phyloP scores from a whole-genome alignment of 169 alveolate species.

The Ichthyophthirius multifiliis region DNA sequence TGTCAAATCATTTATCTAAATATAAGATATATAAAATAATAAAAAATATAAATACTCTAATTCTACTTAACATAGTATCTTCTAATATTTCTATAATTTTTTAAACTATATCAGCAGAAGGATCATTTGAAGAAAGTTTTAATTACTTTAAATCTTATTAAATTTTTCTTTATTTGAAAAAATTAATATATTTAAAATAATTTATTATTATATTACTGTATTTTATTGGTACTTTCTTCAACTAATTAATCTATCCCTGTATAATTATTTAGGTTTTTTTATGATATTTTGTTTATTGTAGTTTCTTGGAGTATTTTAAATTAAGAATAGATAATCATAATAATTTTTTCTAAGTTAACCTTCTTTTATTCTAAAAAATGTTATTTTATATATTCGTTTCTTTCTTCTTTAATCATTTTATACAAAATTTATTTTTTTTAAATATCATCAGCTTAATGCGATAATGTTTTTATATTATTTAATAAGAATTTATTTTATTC shows the following conservation, averaged over 20 bases:
- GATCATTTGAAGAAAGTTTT: background rate
- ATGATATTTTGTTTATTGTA: background rate
- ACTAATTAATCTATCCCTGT: background rate
- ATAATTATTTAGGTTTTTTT: background rate
- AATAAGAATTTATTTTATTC: background rate
- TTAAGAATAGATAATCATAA: background rate
- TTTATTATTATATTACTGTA: background rate
- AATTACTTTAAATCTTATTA: background rate
- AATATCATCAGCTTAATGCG: background rate
- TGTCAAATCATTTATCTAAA: too few relatives aligned
- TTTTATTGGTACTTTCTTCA: background rate
- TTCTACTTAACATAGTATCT: background rate
- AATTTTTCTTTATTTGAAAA: background rate
- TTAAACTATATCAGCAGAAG: background rate
- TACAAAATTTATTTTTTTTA: background rate
- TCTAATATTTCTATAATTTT: background rate
- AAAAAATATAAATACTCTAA: too few relatives aligned
- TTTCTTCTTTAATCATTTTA: background rate
- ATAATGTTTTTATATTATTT: background rate
- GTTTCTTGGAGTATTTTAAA: background rate
- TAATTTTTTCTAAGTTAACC: background rate
- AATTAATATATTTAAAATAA: background rate
- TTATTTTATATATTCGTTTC: background rate
- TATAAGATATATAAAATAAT: too few relatives aligned
- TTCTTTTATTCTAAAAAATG: background rate